These are phyloP conservation scores for Trifolium pratense DNA, from an alignment of 306 rosid species.

Conservation along the genomic window DNA sequence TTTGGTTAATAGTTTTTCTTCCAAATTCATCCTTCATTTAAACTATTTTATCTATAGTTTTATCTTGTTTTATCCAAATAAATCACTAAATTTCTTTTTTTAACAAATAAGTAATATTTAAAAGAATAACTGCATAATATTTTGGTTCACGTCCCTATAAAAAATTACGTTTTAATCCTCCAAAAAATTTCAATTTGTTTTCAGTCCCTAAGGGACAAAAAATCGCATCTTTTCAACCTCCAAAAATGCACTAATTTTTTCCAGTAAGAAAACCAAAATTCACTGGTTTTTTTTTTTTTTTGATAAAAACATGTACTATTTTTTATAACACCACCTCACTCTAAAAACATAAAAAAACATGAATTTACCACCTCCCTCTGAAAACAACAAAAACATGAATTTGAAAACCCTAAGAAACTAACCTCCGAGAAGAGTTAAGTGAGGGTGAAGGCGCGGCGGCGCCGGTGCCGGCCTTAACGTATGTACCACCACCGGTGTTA, in stretches of 20 bases:
- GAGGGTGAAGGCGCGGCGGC: constrained; percentile 75
- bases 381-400: neutral
- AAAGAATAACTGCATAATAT: neutral
- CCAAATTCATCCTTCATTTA: neutral
- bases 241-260: too few relatives aligned
- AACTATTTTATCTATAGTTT: neutral
- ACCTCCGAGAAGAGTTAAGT: constrained; percentile 64
- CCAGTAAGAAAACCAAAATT: too few relatives aligned
- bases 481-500: constrained; percentile 58
- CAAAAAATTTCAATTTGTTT: too few relatives aligned
- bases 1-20: neutral
- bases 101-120: neutral
- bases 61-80: neutral
- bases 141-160: too few relatives aligned
- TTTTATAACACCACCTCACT: too few relatives aligned
- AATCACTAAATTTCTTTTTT: neutral
- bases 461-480: constrained; percentile 73
- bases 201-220: too few relatives aligned
- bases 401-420: constrained; percentile 36
- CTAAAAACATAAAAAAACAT: neutral
- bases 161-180: too few relatives aligned
- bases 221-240: too few relatives aligned
- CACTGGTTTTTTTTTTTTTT: too few relatives aligned
- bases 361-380: neutral
- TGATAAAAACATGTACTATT: too few relatives aligned